phyloP scores from a whole-genome alignment of 345 rosid species.

The Aquilaria malaccensis region DNA sequence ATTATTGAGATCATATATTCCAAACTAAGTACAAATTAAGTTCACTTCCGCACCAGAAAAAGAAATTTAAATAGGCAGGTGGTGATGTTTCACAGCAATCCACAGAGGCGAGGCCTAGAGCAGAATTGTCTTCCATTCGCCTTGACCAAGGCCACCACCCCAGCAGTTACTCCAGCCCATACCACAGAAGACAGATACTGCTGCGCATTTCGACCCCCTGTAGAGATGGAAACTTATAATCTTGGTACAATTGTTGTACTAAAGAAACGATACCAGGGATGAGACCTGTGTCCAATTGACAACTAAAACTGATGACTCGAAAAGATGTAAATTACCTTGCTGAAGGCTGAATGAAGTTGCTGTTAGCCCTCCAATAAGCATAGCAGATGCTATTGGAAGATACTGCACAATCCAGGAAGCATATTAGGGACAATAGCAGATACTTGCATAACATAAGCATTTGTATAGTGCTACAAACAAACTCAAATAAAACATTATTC shows the following conservation, averaged over 20 bases:
- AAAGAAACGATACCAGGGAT: no score
- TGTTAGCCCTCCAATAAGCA: conserved; percentile 84
- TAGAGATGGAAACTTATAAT: background rate
- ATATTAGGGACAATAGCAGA: background rate
- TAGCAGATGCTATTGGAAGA: conserved; percentile 89
- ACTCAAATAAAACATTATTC: background rate
- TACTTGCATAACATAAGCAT: background rate
- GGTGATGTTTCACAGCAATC: conserved; percentile 42
- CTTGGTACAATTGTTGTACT: background rate
- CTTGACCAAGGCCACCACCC: conserved; percentile 71
- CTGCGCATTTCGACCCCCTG: conserved; percentile 72
- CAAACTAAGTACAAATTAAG: background rate
- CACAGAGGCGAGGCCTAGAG: conserved; percentile 91
- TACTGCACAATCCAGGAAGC: conserved; percentile 45
- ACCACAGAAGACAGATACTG: conserved; percentile 60
- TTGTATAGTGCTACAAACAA: background rate
- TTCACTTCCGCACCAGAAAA: no score
- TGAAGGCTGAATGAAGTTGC: conserved; percentile 72
- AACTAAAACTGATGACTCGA: background rate
- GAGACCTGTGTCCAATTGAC: no score
- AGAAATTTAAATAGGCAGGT: background rate
- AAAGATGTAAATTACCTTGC: conserved; percentile 45
- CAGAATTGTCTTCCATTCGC: conserved; percentile 87
- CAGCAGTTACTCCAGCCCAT: conserved; percentile 90
- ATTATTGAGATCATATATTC: background rate